Percentiles rank a stretch among this genome's conserved stretches.
phyloP scores from a whole-genome alignment of 768 basidiomycete genomes.

The Mycena floridula region DNA sequence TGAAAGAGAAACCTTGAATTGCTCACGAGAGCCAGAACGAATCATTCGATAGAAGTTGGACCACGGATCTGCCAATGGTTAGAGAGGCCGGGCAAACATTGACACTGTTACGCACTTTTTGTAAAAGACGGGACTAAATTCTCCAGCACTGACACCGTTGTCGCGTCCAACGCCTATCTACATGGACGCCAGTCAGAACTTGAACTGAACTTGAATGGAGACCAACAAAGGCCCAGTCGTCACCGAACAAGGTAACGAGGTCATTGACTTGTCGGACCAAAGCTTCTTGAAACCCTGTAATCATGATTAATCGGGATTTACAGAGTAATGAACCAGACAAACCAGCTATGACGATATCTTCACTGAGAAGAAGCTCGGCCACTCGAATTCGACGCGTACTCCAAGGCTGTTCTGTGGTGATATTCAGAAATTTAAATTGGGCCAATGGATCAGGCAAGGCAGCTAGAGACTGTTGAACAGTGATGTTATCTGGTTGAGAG shows the following conservation, averaged over 20 bases:
- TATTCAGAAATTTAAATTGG: slow-evolving; percentile 23
- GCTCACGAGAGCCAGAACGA: slow-evolving; percentile 54
- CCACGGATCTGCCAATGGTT: slow-evolving; percentile 18
- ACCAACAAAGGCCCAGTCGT: slow-evolving; percentile 47
- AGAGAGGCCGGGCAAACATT: neutral
- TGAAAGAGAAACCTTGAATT: neutral
- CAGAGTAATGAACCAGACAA: slow-evolving; percentile 6
- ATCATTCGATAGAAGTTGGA: slow-evolving; percentile 34
- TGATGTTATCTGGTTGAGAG: slow-evolving; percentile 41
- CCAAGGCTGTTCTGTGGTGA: slow-evolving; percentile 46
- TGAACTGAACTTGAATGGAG: neutral
- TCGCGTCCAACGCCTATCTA: slow-evolving; percentile 60
- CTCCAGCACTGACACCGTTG: slow-evolving; percentile 48
- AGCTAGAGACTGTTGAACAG: slow-evolving; percentile 39
- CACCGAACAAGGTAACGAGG: slow-evolving; percentile 45
- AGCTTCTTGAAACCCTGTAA: slow-evolving; percentile 47
- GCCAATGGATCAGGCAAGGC: slow-evolving; percentile 35
- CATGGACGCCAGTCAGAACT: neutral
- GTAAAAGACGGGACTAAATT: slow-evolving; percentile 61
- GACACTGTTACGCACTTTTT: slow-evolving; percentile 27
- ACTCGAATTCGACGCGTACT: slow-evolving; percentile 43
- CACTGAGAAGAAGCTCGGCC: slow-evolving; percentile 36
- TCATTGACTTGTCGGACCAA: slow-evolving; percentile 52
- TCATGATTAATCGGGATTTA: neutral
- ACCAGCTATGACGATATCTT: slow-evolving; percentile 35